Percentiles rank a stretch among this genome's conserved stretches.
Conservation (phyloP, 139 green algal genomes). For the Haematococcus sp. region DNA sequence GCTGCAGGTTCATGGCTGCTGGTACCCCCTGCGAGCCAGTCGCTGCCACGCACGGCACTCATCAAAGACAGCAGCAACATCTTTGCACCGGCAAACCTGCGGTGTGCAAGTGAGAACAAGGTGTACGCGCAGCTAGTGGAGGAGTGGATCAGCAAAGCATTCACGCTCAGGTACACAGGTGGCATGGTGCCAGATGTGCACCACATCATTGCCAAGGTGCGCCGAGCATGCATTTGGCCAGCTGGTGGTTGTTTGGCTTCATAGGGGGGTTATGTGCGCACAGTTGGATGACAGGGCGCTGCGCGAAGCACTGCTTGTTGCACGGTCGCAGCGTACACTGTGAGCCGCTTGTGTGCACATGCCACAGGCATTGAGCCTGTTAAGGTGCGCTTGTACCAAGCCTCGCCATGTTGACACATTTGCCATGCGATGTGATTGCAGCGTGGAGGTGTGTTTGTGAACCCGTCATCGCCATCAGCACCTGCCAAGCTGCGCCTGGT, state of each 20-base stretch:
- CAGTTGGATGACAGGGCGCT: too few relatives aligned
- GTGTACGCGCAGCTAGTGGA: slow-evolving; percentile 61
- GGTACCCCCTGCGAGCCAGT: not conserved
- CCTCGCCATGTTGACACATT: slow-evolving; percentile 2
- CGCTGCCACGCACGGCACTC: not conserved
- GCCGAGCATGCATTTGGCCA: not conserved
- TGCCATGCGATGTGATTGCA: slow-evolving; percentile 13
- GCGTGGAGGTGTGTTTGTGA: slow-evolving; percentile 83
- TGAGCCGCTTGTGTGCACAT: not conserved
- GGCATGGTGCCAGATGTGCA: slow-evolving; percentile 86
- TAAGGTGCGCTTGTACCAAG: too few relatives aligned
- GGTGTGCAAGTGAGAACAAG: slow-evolving; percentile 35
- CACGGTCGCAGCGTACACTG: too few relatives aligned
- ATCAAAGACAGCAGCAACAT: slow-evolving; percentile 1
- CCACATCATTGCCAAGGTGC: slow-evolving; percentile 78
- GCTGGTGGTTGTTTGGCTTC: too few relatives aligned
- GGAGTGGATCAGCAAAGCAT: slow-evolving; percentile 46
- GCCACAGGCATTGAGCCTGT: not conserved
- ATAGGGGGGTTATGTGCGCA: too few relatives aligned
- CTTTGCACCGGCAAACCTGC: slow-evolving; percentile 79
- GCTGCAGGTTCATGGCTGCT: not conserved
- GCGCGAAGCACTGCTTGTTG: too few relatives aligned
- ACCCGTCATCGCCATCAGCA: slow-evolving; percentile 55
- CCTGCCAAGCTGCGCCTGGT: slow-evolving; percentile 81
- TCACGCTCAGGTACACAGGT: slow-evolving; percentile 63